Percentiles rank a stretch among this genome's conserved stretches.
These are phyloP conservation scores for Cetradonia linearis DNA, from an alignment of 495 filamentous ascomycete genomes.

Conservation along the genomic window DNA sequence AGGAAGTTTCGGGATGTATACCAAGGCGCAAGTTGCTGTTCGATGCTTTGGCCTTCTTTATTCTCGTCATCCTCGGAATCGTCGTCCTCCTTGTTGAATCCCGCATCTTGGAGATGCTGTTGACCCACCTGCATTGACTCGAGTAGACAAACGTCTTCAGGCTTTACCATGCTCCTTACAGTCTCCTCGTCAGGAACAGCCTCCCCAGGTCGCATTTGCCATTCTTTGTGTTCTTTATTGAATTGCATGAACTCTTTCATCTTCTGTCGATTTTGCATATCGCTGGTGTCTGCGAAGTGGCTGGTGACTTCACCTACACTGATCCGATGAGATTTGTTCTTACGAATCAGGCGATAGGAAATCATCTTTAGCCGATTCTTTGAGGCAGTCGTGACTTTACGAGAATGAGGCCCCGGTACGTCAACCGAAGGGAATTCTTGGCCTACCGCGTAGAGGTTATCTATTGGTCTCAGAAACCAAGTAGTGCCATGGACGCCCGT, in stretches of 20 bases:
- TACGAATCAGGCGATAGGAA: slow-evolving; percentile 71
- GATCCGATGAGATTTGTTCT: slow-evolving; percentile 56
- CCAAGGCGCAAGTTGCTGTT: slow-evolving; percentile 90
- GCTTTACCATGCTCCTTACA: slow-evolving; percentile 78
- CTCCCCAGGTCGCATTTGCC: slow-evolving; percentile 65
- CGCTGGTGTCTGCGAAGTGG: slow-evolving; percentile 80
- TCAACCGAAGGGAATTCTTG: slow-evolving; percentile 87
- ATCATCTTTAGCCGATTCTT: slow-evolving; percentile 97
- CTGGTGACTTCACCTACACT: slow-evolving; percentile 69
- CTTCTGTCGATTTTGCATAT: slow-evolving; percentile 91
- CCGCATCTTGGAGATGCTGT: slow-evolving; percentile 70
- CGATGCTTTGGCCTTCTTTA: slow-evolving; percentile 59
- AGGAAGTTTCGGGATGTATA: slow-evolving; percentile 90
- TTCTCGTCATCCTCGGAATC: slow-evolving; percentile 59
- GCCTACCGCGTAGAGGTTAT: slow-evolving; percentile 79
- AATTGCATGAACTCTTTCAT: slow-evolving; percentile 93
- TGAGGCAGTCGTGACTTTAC: slow-evolving; percentile 85
- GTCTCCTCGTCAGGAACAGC: slow-evolving; percentile 62
- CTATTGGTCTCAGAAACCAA: slow-evolving; percentile 78
- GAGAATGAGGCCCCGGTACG: slow-evolving; percentile 83
- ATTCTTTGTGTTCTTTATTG: slow-evolving; percentile 70
- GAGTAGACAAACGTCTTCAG: slow-evolving; percentile 86
- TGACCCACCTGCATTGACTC: slow-evolving; percentile 96
- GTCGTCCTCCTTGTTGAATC: slow-evolving; percentile 66
- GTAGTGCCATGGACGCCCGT: slow-evolving; percentile 61